Evolutionary conservation across 2,329 filamentous ascomycete species (phyloP).

Genomic region (Coniochaeta pulveracea): DNA sequence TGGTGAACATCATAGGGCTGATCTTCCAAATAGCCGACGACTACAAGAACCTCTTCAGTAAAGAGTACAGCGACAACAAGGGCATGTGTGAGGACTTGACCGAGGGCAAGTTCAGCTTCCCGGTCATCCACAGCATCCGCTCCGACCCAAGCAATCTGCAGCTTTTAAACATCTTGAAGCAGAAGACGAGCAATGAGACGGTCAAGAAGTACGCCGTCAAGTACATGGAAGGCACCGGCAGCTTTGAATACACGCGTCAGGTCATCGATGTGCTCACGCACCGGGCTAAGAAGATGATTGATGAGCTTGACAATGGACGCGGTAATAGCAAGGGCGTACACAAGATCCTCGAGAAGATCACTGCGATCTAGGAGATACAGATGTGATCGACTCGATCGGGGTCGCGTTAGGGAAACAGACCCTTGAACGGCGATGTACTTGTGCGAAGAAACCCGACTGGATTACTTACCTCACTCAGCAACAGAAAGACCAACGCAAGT

Average conservation of each 20-base stretch:
- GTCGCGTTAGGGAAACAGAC: no score
- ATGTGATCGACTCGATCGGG: no score
- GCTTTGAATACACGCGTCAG: conserved; percentile 72
- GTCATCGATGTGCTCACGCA: conserved; percentile 54
- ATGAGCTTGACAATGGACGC: conserved; percentile 51
- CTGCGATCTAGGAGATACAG: conserved; percentile 12
- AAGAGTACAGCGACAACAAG: conserved; percentile 78
- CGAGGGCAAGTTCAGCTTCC: conserved; percentile 95
- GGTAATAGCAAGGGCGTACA: conserved; percentile 46
- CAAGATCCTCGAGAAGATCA: conserved; percentile 59
- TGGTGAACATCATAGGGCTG: conserved; percentile 76
- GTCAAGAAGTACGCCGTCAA: conserved; percentile 84
- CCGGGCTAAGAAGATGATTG: conserved; percentile 50
- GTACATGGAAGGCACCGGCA: conserved; percentile 85
- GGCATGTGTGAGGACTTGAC: conserved; percentile 92
- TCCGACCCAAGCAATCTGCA: conserved; percentile 62
- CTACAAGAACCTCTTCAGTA: conserved; percentile 73
- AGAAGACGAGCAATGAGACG: conserved; percentile 75
- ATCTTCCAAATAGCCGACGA: conserved; percentile 90
- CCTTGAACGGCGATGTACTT: no score
- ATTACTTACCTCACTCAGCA: no score
- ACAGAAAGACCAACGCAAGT: no score
- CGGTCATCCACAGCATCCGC: conserved; percentile 87
- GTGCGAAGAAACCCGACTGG: no score
- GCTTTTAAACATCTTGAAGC: conserved; percentile 83